A percentile compares a stretch with the other conserved stretches of the same genome.
These are phyloP conservation scores for Aspergillus sp. DNA, from an alignment of 2,329 filamentous ascomycete genomes.

Conservation along the genomic window DNA sequence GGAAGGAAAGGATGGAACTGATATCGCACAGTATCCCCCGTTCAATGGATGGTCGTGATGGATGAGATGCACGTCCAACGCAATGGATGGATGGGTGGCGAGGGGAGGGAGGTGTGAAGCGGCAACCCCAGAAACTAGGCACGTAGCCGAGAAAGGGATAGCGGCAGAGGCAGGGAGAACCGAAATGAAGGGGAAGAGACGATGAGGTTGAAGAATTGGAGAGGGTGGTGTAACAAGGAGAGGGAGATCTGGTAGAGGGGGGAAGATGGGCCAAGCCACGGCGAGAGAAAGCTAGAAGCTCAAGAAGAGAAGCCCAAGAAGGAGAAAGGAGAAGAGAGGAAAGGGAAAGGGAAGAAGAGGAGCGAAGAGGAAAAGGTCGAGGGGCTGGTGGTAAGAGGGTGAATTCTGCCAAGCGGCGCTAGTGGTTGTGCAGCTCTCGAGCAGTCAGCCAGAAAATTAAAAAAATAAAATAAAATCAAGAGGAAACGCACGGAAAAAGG, in stretches of 20 bases:
- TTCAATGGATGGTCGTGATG: neutral
- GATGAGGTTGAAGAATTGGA: conserved; percentile 3
- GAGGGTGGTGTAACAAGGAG: conserved; percentile 5
- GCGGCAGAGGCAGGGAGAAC: conserved; percentile 7
- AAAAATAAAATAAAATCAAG: neutral
- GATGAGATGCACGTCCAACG: neutral
- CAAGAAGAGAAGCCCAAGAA: conserved; percentile 7
- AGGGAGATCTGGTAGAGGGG: conserved; percentile 11
- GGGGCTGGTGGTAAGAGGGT: conserved; percentile 31
- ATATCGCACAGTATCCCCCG: neutral
- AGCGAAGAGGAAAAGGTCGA: conserved; percentile 23
- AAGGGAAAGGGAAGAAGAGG: conserved; percentile 11
- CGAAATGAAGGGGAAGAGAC: conserved; percentile 12
- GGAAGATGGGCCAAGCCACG: conserved; percentile 6
- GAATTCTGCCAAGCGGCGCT: conserved; percentile 33
- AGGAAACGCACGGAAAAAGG: conserved; percentile 23
- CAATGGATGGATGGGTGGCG: neutral
- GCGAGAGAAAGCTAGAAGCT: conserved; percentile 5
- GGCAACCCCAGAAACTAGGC: neutral
- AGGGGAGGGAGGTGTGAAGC: neutral
- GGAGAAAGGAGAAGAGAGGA: conserved; percentile 12
- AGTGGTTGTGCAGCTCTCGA: conserved; percentile 36
- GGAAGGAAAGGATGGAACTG: conserved; percentile 1
- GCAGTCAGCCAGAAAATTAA: conserved; percentile 21
- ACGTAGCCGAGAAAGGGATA: conserved; percentile 7